Evolutionary conservation across 352 stramenopile genomes (phyloP).

Genomic region (Thraustochytrium striatum): DNA sequence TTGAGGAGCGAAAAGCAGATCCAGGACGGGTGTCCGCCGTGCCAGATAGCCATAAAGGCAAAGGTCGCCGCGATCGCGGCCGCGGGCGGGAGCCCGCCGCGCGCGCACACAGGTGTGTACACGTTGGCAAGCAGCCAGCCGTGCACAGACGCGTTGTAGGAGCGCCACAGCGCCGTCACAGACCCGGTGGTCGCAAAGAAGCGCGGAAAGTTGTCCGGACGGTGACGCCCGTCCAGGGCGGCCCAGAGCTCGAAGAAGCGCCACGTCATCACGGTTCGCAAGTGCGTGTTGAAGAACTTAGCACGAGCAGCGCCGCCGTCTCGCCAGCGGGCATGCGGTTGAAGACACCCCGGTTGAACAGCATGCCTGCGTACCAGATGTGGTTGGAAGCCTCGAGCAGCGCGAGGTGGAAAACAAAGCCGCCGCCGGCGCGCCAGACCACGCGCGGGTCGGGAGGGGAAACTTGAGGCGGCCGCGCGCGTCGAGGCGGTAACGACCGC

Average conservation of each 20-base stretch:
- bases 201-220: conserved; percentile 9
- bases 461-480: background rate
- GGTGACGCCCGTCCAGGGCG: background rate
- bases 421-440: background rate
- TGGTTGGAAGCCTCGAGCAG: background rate
- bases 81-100: background rate
- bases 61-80: background rate
- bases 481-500: background rate
- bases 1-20: background rate
- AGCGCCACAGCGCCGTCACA: conserved; percentile 9
- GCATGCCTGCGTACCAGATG: background rate
- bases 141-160: conserved; percentile 20
- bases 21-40: background rate
- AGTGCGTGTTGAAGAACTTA: background rate
- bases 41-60: conserved; percentile 26
- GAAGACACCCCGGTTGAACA: background rate
- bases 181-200: background rate
- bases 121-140: conserved; percentile 10
- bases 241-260: conserved; percentile 7
- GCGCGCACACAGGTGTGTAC: background rate
- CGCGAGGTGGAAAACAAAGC: background rate
- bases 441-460: background rate
- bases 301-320: background rate
- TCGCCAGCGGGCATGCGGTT: background rate
- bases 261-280: conserved; percentile 10